phyloP scores from a whole-genome alignment of 495 filamentous ascomycete genomes.

The Choiromyces venosus region DNA sequence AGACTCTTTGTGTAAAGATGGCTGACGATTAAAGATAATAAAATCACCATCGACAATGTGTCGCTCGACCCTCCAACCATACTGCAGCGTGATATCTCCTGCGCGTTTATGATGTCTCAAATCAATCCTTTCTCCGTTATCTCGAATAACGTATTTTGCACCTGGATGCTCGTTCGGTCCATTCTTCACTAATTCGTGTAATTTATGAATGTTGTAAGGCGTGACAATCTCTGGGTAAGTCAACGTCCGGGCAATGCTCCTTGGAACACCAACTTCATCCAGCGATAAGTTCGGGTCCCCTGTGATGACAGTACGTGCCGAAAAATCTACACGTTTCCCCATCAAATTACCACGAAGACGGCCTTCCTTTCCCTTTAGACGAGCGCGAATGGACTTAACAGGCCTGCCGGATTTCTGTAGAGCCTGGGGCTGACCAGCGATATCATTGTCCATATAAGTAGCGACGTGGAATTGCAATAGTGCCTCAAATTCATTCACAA shows the following conservation, averaged over 20 bases:
- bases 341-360: constrained; percentile 96
- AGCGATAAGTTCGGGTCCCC: constrained; percentile 94
- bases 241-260: constrained; percentile 77
- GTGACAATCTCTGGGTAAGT: constrained; percentile 98
- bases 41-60: constrained; percentile 93
- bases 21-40: constrained; percentile 99
- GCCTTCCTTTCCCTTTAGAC: constrained; percentile 97
- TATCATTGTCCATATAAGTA: constrained; percentile 99
- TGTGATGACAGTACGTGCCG: constrained; percentile 97
- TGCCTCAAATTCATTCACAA: constrained; percentile 79
- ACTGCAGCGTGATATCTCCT: constrained; percentile 74
- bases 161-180: constrained; percentile 92
- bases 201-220: constrained; percentile 90
- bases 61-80: constrained; percentile 97
- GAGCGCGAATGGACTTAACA: constrained; percentile 90
- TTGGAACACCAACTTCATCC: constrained; percentile 92
- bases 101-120: constrained; percentile 83
- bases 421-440: constrained; percentile 90
- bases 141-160: constrained; percentile 88
- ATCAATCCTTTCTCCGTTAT: constrained; percentile 88
- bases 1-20: constrained; percentile 97
- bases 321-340: constrained; percentile 99
- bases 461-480: constrained; percentile 97
- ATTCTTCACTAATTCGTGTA: constrained; percentile 81
- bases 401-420: constrained; percentile 94